Base-by-base conservation (phyloP, 1,284 basidiomycete species). In the Sanghuangporus baumii region DNA sequence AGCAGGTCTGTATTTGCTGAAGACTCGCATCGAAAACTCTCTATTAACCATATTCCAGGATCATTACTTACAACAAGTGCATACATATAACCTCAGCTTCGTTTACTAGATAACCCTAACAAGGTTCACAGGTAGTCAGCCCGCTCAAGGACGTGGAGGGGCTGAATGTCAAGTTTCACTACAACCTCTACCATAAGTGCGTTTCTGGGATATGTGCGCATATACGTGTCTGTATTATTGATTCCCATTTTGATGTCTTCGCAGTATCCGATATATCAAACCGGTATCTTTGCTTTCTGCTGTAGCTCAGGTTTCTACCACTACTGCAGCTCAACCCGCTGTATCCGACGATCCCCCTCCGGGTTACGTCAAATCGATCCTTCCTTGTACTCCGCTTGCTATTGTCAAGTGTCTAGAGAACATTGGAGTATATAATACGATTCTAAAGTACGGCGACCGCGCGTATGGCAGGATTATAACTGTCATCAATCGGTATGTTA, bases 61-160 rank as follows among this genome's bases (percentile, higher is more conserved):
- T 74, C 94, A 96, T 71, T 99, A 99, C 75, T 79, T 99, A 59
- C 96, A 99, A 71, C 91, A 93, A 79, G 89, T 88, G 68, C 62
- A 71, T 56, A 34, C 12, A 31, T 31, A 31, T 43, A 34, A 12
- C 9, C 20, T n/a, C 26, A 34, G 20, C 57, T 7, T 52, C 16
- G 12, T 23, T 7, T 58, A 9, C 31, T 47, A 23, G 47, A 58
- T 37, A 20, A 14, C 6, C 12, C 36, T 57, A 58, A 47, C 40
- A 31, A 36, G 20, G 6, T 51, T 31, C 4, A 71, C 75, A 96
- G 87, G 85, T 96, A 61, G 93, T 99, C 12, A 95, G 94, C 1
- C 95, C 96, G 1, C 83, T 92, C 68, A 99, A 99, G 76, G 96
- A 99, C 69, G 96, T 99, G 59, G 96, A 99, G 76, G 96, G 96